Evolutionary conservation across 208 protist genomes (phyloP).

Genomic region (Acanthamoeba lenticulata): DNA sequence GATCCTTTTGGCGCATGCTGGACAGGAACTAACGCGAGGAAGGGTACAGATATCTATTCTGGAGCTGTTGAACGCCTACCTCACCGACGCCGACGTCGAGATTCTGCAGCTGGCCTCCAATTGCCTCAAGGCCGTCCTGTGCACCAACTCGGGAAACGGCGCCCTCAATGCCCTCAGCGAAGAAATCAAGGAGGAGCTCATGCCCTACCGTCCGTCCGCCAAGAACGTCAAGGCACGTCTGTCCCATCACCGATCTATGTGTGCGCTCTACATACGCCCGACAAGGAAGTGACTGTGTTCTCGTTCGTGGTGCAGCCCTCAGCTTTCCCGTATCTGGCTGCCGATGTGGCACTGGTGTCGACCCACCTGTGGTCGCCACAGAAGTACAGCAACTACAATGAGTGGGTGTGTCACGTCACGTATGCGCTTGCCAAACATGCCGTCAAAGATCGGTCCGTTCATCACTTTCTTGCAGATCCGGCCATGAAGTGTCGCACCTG

Average conservation of each 20-base stretch:
- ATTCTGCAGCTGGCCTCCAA: not conserved
- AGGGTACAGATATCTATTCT: conserved; percentile 54
- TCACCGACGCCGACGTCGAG: conserved; percentile 53
- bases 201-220: conserved; percentile 30
- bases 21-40: too few relatives aligned
- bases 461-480: not conserved
- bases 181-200: conserved; percentile 51
- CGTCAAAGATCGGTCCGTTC: not conserved
- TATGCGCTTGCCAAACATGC: conserved; percentile 5
- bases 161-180: conserved; percentile 7
- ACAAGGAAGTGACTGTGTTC: too few relatives aligned
- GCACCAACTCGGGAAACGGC: conserved; percentile 20
- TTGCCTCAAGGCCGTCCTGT: conserved; percentile 55
- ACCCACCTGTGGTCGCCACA: conserved; percentile 45
- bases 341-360: not conserved
- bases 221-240: conserved; percentile 9
- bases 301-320: not conserved
- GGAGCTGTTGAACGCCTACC: conserved; percentile 52
- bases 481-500: too few relatives aligned
- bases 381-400: conserved; percentile 53
- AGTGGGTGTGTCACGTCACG: conserved; percentile 53
- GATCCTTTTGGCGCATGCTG: too few relatives aligned
- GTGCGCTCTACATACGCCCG: not conserved
- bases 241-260: not conserved
- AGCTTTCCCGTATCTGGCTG: not conserved